These are phyloP conservation scores for Diphasiastrum complanatum DNA, from an alignment of 83 land plant species.

Conservation along the genomic window DNA sequence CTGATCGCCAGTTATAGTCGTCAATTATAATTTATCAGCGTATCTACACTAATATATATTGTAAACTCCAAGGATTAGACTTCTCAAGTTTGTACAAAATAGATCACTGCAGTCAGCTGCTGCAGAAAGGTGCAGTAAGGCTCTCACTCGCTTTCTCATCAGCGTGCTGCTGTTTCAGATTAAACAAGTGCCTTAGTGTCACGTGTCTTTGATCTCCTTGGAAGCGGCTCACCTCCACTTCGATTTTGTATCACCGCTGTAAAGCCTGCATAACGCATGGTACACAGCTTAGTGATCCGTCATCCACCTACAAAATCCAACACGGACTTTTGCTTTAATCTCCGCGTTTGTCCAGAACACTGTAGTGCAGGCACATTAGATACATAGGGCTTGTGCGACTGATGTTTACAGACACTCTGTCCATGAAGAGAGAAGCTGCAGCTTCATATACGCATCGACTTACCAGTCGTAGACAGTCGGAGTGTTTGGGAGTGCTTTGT, in stretches of 20 bases:
- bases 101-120: too few species aligned
- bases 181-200: too few species aligned
- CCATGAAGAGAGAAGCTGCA: neutral
- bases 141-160: too few species aligned
- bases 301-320: neutral
- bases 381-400: neutral
- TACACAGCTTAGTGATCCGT: neutral
- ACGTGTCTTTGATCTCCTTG: too few species aligned
- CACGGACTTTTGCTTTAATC: neutral
- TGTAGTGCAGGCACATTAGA: neutral
- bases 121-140: too few species aligned
- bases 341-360: constrained; percentile 11
- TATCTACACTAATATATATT: too few species aligned
- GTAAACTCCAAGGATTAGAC: too few species aligned
- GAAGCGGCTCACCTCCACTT: constrained; percentile 15
- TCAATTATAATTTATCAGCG: too few species aligned
- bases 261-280: constrained; percentile 4
- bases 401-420: neutral
- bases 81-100: too few species aligned
- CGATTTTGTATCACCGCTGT: constrained; percentile 12
- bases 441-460: neutral
- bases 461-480: constrained; percentile 26
- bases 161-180: too few species aligned
- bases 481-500: constrained; percentile 19
- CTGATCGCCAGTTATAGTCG: too few species aligned